A percentile compares a stretch with the other conserved stretches of the same genome.
Conservation (phyloP, 176 grass and related monocot species). For the Secale cereale region DNA sequence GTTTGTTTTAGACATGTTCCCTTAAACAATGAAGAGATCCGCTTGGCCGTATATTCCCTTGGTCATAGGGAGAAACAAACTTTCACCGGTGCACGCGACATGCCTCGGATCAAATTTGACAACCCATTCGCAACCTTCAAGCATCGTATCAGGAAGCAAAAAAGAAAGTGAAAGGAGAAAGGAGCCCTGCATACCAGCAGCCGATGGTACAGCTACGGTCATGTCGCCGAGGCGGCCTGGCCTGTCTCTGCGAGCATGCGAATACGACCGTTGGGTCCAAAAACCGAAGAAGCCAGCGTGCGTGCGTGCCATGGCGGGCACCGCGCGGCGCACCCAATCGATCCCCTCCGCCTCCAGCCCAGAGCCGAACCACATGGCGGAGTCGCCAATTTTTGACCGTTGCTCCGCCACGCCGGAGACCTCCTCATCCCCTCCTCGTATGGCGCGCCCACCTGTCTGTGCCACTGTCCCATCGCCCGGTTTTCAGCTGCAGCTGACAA, state of each 20-base stretch:
- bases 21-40: neutral
- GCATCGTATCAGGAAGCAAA: neutral
- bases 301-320: constrained; percentile 12
- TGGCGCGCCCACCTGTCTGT: neutral
- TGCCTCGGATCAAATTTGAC: neutral
- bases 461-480: neutral
- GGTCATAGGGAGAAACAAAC: neutral
- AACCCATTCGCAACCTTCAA: neutral
- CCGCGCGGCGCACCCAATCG: neutral
- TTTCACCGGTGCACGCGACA: neutral
- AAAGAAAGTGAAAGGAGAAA: neutral
- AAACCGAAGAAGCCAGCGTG: neutral
- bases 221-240: neutral
- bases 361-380: neutral
- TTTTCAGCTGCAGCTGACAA: neutral
- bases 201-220: neutral
- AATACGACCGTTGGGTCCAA: constrained; percentile 35
- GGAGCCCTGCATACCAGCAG: neutral
- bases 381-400: constrained; percentile 55
- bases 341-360: neutral
- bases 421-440: neutral
- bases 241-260: neutral
- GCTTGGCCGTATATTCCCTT: neutral
- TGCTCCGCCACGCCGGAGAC: constrained; percentile 24
- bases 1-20: no score